A percentile compares a stretch with the other conserved stretches of the same genome.
Conservation (phyloP, 768 basidiomycete genomes). For the Kwoniella dejecticola region DNA sequence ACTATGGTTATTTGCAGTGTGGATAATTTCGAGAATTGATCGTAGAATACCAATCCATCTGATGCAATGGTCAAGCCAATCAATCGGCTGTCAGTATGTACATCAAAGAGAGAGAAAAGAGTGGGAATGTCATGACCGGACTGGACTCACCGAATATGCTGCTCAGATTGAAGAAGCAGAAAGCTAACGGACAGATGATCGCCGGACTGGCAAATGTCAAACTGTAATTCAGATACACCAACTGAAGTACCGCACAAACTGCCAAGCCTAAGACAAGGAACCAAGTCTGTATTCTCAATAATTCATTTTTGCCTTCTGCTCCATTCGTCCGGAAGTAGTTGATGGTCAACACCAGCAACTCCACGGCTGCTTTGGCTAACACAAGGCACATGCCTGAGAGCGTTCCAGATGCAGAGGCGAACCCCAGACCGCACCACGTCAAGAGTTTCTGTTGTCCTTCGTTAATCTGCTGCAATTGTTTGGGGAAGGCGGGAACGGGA, state of each 20-base stretch:
- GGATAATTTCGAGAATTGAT: constrained; percentile 75
- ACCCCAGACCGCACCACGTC: constrained; percentile 74
- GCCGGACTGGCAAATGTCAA: constrained; percentile 80
- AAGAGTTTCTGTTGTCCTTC: constrained; percentile 59
- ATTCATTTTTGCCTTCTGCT: constrained; percentile 53
- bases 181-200: constrained; percentile 86
- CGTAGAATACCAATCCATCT: constrained; percentile 70
- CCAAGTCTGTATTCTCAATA: constrained; percentile 62
- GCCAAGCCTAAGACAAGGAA: constrained; percentile 71
- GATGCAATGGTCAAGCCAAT: neutral
- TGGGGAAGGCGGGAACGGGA: constrained; percentile 3
- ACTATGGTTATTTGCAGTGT: constrained; percentile 74
- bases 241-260: constrained; percentile 73
- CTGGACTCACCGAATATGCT: constrained; percentile 74
- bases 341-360: constrained; percentile 77
- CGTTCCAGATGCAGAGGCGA: constrained; percentile 83
- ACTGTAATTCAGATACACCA: constrained; percentile 57
- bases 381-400: constrained; percentile 89
- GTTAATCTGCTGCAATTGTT: neutral
- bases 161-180: constrained; percentile 92
- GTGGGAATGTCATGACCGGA: too few species aligned
- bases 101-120: neutral
- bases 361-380: constrained; percentile 91
- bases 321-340: constrained; percentile 48
- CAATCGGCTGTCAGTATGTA: neutral